These are phyloP conservation scores for Symbiodinium natans DNA, from an alignment of 73 alveolate species.

Conservation along the genomic window DNA sequence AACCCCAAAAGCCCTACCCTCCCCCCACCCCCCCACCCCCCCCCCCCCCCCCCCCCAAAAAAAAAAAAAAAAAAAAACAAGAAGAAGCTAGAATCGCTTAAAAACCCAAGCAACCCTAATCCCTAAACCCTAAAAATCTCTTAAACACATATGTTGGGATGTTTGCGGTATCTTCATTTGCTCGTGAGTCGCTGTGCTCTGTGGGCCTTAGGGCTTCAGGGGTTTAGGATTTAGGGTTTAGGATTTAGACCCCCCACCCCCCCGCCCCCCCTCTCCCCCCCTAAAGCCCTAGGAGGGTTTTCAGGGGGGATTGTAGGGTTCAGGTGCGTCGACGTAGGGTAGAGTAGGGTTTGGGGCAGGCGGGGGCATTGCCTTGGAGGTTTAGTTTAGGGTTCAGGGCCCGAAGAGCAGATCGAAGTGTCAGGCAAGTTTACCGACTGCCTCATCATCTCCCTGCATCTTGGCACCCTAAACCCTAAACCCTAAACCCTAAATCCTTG, in stretches of 20 bases:
- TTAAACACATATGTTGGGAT: neutral
- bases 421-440: slow-evolving; percentile 15
- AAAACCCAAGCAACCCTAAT: neutral
- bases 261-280: too few relatives aligned
- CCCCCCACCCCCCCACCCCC: too few relatives aligned
- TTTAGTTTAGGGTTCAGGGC: neutral
- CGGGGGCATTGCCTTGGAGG: neutral
- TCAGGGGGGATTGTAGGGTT: neutral
- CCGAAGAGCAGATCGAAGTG: neutral
- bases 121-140: neutral
- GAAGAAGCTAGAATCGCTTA: too few relatives aligned
- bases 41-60: too few relatives aligned
- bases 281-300: too few relatives aligned
- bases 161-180: neutral
- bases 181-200: too few relatives aligned
- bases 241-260: neutral
- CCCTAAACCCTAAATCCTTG: neutral
- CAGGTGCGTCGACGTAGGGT: neutral
- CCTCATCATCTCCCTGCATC: neutral
- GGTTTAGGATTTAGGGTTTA: neutral
- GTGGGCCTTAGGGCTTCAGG: neutral
- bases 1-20: too few relatives aligned
- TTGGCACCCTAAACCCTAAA: neutral
- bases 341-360: neutral
- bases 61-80: too few relatives aligned